Evolutionary conservation across 805 yeast genomes (phyloP).

Genomic region (Myxozyma melibiosi): DNA sequence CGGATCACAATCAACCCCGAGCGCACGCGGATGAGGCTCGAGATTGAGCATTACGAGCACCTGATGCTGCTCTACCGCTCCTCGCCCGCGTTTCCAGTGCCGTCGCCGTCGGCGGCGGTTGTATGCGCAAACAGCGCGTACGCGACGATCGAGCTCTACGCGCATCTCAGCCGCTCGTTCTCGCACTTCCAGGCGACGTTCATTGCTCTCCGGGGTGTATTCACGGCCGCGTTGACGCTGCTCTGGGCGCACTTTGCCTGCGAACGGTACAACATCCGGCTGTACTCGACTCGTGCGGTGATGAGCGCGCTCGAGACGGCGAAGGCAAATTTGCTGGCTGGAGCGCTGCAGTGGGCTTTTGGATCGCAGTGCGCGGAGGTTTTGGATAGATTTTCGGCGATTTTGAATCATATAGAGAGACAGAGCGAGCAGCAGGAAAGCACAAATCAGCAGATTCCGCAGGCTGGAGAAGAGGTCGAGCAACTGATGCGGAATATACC

Average conservation of each 20-base stretch:
- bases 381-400: slow-evolving; percentile 2
- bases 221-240: slow-evolving; percentile 26
- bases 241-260: slow-evolving; percentile 23
- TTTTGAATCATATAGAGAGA: slow-evolving; percentile 1
- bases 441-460: slow-evolving; percentile 6
- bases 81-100: slow-evolving; percentile 19
- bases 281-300: slow-evolving; percentile 4
- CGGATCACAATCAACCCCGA: slow-evolving; percentile 20
- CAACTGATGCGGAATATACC: slow-evolving; percentile 1
- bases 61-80: slow-evolving; percentile 28
- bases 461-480: background rate
- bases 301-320: slow-evolving; percentile 11
- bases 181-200: slow-evolving; percentile 12
- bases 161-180: background rate
- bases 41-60: slow-evolving; percentile 29
- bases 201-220: slow-evolving; percentile 14
- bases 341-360: slow-evolving; percentile 18
- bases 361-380: slow-evolving; percentile 23
- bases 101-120: slow-evolving; percentile 15
- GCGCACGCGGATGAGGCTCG: slow-evolving; percentile 22
- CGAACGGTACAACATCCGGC: background rate
- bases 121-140: slow-evolving; percentile 21
- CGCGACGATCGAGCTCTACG: slow-evolving; percentile 19
- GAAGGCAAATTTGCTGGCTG: background rate
- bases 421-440: slow-evolving; percentile 6